Base-by-base conservation (phyloP, 176 grass and related monocot species). In the Triticum aestivum region DNA sequence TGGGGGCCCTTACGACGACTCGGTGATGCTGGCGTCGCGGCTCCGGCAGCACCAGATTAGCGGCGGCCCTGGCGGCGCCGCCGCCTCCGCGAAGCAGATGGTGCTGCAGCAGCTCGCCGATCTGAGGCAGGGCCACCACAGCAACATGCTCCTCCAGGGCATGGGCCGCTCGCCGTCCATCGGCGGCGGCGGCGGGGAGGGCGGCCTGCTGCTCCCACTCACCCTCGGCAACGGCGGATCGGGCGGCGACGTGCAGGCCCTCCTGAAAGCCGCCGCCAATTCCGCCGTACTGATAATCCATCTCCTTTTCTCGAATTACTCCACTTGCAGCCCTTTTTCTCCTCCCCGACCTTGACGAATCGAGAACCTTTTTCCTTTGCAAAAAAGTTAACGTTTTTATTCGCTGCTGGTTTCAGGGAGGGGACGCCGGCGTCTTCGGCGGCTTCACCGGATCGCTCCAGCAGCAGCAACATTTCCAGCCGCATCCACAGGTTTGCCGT, bases 41-140 rank as follows among this genome's bases (percentile, higher is more conserved):
- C 89, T 99, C 18, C 89, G 89, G 77, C 92, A 96, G 85, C 90
- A 99, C 87, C 97, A 96, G 85, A 99, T 99, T 83, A 81, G 89
- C 88, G 88, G 93, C 86, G 85, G 87, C 41, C 61, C 12, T 0
- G 83, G 84, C 2, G 72, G 49, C 21, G 80, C 20, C 18, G 76
- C 78, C 0, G 86, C 52, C 13, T 35, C 83, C 0, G 79, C 52
- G 73, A 98, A 98, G 49, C 86, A 86, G 66, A 94, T 96, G 93
- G 80, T 91, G 89, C 42, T 94, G 32, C 90, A 91, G 85, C 94
- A 86, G 79, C 61, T 92, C 9, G 75, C 82, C 73, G 86, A 90
- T 81, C 68, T 86, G 82, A 81, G 82, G 84, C 90, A 92, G 27
- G 83, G 77, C 5, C 91, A 92, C 75, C 87, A 89, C 2, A 89